Base-by-base conservation (phyloP, 768 basidiomycete genomes). In the Tylopilus cervinicoccineus region DNA sequence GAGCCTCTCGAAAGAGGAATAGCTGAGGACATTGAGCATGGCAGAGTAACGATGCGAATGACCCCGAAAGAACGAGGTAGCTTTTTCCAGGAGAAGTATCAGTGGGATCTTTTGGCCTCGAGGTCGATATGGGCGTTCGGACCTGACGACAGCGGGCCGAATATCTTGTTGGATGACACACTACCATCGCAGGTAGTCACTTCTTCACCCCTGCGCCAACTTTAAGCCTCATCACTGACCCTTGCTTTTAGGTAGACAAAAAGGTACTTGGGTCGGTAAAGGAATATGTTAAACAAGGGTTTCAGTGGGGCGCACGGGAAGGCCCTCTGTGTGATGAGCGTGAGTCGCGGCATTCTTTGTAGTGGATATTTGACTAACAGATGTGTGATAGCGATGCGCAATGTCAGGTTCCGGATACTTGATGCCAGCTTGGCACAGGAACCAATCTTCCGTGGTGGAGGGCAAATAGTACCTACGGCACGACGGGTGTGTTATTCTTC, bases 121-220 rank as follows among this genome's bases (percentile, higher is more conserved):
- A 79, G 96, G 50, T 97, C 94, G 58, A 96, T 99, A 74, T 99
- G 96, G 96, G 93, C 96, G 19, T 99, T 99, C 69, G 96, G 96
- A 17, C 96, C 96, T 4, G 93, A 98, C 56, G 95, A 97, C 38
- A 85, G 82, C 53, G 96, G 96, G 0, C 81, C 95, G 9, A 99
- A 99, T 66, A 80, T 95, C 52, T 73, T 98, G 36, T 71, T 98
- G 57, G 95, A 99, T 63, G 96, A 99, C 62, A 98, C 96, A 2
- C 71, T 99, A 16, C 96, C 96, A 4, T 93, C 89, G 6, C 91
- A 95, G 74, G 90, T 89, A 52, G 51, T 72, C 55, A 48, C 40
- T 8, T 7, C 9, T 45, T 26, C 26, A 27, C 26, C 7, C 37
- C 8, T 38, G 20, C 19, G 28, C 8, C 37, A 22, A 26, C 32